Base-by-base conservation (phyloP, 257 asterid species). In the Ehretia macrophylla region DNA sequence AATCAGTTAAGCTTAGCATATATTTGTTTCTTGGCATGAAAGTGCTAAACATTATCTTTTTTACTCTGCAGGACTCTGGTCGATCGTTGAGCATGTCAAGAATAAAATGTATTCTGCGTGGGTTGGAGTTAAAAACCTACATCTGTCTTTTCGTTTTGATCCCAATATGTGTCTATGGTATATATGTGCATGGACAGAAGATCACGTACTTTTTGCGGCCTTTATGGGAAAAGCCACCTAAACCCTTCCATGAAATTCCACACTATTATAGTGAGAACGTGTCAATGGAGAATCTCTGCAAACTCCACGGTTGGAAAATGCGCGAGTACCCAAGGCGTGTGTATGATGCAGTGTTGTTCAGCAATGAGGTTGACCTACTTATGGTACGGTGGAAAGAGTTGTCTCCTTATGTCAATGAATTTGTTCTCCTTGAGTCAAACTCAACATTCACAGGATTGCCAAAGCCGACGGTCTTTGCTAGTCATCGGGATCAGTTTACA, bases 321-420 rank as follows among this genome's bases (percentile, higher is more conserved):
- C 85, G 96, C 1, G 92, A 85, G 70, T 81, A 73, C 54, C 96
- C 96, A 6, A 75, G 96, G 77, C 95, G 95, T 49, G 92, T 88
- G 49, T 88, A 72, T 66, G 96, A 88, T 68, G 95, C 92, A 8
- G 95, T 88, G 17, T 49, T 88, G 68, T 88, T 88, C 73, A 88
- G 87, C 76, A 88, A 88, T 4, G 96, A 88, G 75, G 55, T 85
- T 20, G 96, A 88, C 66, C 66, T 88, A 42, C 93, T 88, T 46
- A 83, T 80, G 52, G 42, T 88, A 56, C 75, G 96, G 20, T 88
- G 96, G 96, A 85, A 85, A 19, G 96, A 88, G 79, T 23, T 88
- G 38, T 69, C 79, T 72, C 96, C 95, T 13, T 88, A 77, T 11
- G 82, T 88, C 55, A 77, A 87, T 0, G 92, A 85, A 51, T 85